These are phyloP conservation scores for Heritiera littoralis DNA, from an alignment of 345 rosid species.

Conservation along the genomic window DNA sequence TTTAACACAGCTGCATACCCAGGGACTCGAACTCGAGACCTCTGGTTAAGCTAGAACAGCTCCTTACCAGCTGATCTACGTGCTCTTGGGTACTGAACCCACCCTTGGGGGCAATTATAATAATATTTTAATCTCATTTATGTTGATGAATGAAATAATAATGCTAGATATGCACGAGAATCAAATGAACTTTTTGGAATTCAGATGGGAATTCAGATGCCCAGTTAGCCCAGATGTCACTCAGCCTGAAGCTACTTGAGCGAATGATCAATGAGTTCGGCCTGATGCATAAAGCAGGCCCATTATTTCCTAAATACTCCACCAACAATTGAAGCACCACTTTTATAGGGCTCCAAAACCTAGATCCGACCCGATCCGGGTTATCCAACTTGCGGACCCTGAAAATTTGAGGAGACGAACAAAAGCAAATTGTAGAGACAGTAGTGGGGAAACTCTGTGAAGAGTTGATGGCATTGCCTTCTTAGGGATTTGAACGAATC, in stretches of 20 bases:
- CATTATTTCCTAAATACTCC: neutral
- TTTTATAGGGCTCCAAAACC: neutral
- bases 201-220: too few relatives aligned
- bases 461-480: slow-evolving; percentile 7
- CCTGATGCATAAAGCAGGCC: neutral
- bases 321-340: neutral
- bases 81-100: too few relatives aligned
- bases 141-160: too few relatives aligned
- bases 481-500: slow-evolving; percentile 9
- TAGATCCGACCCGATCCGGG: neutral
- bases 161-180: too few relatives aligned
- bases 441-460: neutral
- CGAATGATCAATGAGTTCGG: neutral
- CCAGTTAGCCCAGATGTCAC: too few relatives aligned
- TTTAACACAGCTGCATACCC: too few relatives aligned
- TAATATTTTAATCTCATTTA: too few relatives aligned
- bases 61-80: too few relatives aligned
- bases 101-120: too few relatives aligned
- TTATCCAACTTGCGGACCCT: slow-evolving; percentile 1
- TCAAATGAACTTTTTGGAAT: too few relatives aligned
- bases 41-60: too few relatives aligned
- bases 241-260: neutral
- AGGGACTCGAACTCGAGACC: too few relatives aligned
- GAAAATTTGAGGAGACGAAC: neutral
- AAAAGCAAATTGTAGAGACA: neutral